Conservation (phyloP, 306 rosid genomes). For the Spatholobus suberectus region DNA sequence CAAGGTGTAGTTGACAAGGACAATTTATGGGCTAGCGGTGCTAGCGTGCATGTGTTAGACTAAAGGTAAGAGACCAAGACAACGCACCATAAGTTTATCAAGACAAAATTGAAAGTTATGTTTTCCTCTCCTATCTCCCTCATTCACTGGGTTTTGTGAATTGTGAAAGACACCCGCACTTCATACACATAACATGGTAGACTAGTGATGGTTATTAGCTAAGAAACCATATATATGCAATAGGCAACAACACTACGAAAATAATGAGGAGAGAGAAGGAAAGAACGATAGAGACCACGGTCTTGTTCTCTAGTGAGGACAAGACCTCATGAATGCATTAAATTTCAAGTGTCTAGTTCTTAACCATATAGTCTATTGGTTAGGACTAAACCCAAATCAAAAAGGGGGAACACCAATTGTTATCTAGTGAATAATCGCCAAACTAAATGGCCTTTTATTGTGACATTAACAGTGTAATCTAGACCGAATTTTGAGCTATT, state of each 20-base stretch:
- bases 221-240: neutral
- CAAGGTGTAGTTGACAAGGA: neutral
- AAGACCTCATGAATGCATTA: neutral
- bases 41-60: neutral
- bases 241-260: neutral
- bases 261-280: neutral
- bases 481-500: neutral
- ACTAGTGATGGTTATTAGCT: neutral
- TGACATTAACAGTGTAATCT: neutral
- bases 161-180: neutral
- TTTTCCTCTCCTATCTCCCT: slow-evolving; percentile 27
- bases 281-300: slow-evolving; percentile 5
- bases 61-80: slow-evolving; percentile 1
- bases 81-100: neutral
- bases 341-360: slow-evolving; percentile 7
- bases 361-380: neutral
- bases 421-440: neutral
- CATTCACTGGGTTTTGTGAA: neutral
- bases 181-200: neutral
- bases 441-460: neutral
- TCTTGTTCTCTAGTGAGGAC: slow-evolving; percentile 34
- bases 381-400: neutral
- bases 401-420: neutral
- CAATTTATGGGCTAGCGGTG: slow-evolving; percentile 1
- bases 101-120: slow-evolving; percentile 34